Evolutionary conservation across 164 flowering plant species (phyloP).

Genomic region (Kingdonia uniflora): DNA sequence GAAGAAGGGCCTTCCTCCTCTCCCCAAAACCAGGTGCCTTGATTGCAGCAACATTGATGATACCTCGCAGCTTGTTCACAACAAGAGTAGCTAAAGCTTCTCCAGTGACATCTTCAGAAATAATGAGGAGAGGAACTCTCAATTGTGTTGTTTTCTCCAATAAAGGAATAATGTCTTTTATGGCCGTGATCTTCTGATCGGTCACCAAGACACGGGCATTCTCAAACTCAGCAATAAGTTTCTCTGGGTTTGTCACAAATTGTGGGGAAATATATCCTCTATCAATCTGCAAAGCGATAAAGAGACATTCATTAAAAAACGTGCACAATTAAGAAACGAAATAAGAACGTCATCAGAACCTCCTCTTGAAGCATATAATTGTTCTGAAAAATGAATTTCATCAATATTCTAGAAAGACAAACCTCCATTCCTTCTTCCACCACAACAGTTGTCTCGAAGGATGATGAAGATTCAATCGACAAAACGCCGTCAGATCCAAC

Average conservation of each 20-base stretch:
- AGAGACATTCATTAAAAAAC: neutral
- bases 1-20: slow-evolving; percentile 87
- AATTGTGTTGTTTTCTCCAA: slow-evolving; percentile 33
- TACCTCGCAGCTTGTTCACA: slow-evolving; percentile 32
- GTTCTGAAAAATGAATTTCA: too few relatives aligned
- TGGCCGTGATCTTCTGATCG: slow-evolving; percentile 81
- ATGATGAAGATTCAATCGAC: slow-evolving; percentile 96
- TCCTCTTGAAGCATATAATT: too few relatives aligned
- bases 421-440: slow-evolving; percentile 99
- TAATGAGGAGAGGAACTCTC: slow-evolving; percentile 53
- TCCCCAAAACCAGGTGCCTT: slow-evolving; percentile 92
- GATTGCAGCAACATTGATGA: slow-evolving; percentile 32
- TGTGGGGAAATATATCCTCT: slow-evolving; percentile 98
- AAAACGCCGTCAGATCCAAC: slow-evolving; percentile 99
- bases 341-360: too few relatives aligned
- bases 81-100: slow-evolving; percentile 38
- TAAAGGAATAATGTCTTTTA: slow-evolving; percentile 61
- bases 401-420: slow-evolving; percentile 4
- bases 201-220: slow-evolving; percentile 87
- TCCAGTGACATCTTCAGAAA: slow-evolving; percentile 95
- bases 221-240: slow-evolving; percentile 77
- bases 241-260: slow-evolving; percentile 90
- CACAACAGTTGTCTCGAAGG: slow-evolving; percentile 95
- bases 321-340: too few relatives aligned
- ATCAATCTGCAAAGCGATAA: slow-evolving; percentile 53